Evolutionary conservation across 352 stramenopile species (phyloP), one percentile per base, ranked within the genome.

Genomic region (Pythium pyrilobum): DNA sequence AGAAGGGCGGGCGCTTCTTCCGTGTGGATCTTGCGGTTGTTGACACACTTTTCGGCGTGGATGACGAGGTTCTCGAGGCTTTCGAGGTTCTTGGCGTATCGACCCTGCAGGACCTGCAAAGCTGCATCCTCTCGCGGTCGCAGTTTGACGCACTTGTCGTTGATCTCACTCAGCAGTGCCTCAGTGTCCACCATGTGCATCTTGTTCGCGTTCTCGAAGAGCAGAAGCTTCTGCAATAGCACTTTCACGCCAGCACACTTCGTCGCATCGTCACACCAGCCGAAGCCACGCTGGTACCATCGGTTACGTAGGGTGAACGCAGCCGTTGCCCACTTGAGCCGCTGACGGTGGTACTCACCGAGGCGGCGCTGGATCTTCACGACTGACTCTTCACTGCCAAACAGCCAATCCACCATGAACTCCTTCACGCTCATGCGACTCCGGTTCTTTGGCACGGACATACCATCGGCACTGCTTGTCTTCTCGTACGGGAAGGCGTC

Each of bases 151-250:
- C 76, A 87, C 52, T 89, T 89, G 47, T 81, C 66, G 36, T 79
- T 72, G 31, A 89, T 56, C 18, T 89, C 79, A 10, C 62, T 62
- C 5, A 89, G 64, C 29, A 89, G 39, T 15, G 67, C 64, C 33
- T 85, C 66, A 0, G 76, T 86, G n/a, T 76, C 59, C 10, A 82
- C 52, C 79, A 89, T 89, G 62, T 89, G 70, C 76, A 89, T 87
- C 24, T 85, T 86, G 60, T 89, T 86, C 5, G 72, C 79, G 15
- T 71, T 64, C 24, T 83, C 75, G 36, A 86, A 82, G 5, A 87
- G 42, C 16, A 87, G 48, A 10, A 89, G 55, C 23, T 66, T 67
- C 33, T 84, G 52, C 24, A 89, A 48, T 3, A 89, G 49, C 5
- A 84, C 58, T 24, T 85, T 83, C 0, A 89, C 74, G 18, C 79